Base-by-base conservation (phyloP, 768 basidiomycete species). In the Termitomyces sp. region DNA sequence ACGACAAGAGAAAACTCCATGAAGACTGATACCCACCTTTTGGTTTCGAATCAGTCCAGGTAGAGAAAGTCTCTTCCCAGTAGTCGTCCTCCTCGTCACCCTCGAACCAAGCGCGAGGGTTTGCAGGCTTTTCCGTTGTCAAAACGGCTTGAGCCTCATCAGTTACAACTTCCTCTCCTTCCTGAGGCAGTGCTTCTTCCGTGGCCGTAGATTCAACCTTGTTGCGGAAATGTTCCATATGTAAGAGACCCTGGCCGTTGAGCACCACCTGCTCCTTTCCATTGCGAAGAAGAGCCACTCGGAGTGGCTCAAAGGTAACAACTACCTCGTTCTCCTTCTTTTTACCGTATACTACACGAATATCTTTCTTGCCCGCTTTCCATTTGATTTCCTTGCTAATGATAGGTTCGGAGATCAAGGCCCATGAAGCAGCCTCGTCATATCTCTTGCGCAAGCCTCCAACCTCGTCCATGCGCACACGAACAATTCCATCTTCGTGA, bases 201-300 rank as follows among this genome's bases (percentile, higher is more conserved):
- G 74, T 75, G 32, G 68, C 64, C 40, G 76, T 76, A 57, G 75
- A 71, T 9, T 65, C 72, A 10, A 71, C 67, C 64, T 88, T 85
- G 20, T 76, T 77, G 62, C 91, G 89, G 78, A 95, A 98, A 70
- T 98, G 97, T 66, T 99, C 97, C 96, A 99, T 95, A 62, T 98
- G 95, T 59, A 99, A 76, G 29, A 99, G 77, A 1, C 91, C 91
- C 38, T 85, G 80, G 2, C 91, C 93, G 63, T 99, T 99, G 33
- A 99, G 70, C 9, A 94, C 86, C 46, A 99, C 78, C 64, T 97
- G 89, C 54, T 89, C 87, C 65, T 84, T 85, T 3, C 91, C 92
- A 53, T 83, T 78, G 32, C 86, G 81, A 42, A 83, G 75, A 58
- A 97, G 78, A 1, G 82, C 79, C 36, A 98, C 75, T 59, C 81